These are phyloP conservation scores for Marasmius tenuissimus DNA, from an alignment of 1,284 basidiomycete genomes.

Conservation along the genomic window DNA sequence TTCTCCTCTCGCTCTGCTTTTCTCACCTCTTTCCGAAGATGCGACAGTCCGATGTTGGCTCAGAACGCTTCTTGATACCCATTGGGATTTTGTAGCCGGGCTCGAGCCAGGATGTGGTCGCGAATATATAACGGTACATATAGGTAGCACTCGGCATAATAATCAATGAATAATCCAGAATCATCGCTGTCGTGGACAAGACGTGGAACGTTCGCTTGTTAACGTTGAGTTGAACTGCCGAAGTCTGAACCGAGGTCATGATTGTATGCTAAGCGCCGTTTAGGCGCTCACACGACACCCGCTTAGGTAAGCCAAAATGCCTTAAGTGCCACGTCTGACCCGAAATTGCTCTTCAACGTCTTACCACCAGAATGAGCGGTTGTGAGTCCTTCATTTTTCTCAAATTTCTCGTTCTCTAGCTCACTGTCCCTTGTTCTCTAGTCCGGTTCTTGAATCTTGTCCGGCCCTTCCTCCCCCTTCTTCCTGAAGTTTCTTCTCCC, in stretches of 20 bases:
- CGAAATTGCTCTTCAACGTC: neutral
- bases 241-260: too few species aligned
- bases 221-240: too few species aligned
- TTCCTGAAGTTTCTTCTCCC: conserved; percentile 94
- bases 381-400: conserved; percentile 31
- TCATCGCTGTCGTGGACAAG: neutral
- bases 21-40: conserved; percentile 18
- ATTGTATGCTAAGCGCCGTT: neutral
- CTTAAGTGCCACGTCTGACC: conserved; percentile 8
- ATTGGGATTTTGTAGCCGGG: neutral
- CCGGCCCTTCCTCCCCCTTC: conserved; percentile 90
- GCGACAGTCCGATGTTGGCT: neutral
- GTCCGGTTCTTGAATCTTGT: conserved; percentile 96
- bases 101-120: neutral
- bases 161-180: neutral
- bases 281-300: neutral
- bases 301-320: neutral
- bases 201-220: neutral
- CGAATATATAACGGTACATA: neutral
- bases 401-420: neutral
- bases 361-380: conserved; percentile 40
- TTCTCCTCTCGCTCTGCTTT: conserved; percentile 19
- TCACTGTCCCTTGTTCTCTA: conserved; percentile 25
- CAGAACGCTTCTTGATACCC: neutral
- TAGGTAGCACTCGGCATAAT: neutral